Percentiles rank a stretch among this genome's conserved stretches.
Conservation (phyloP, 257 asterid genomes). For the Penstemon barbatus region DNA sequence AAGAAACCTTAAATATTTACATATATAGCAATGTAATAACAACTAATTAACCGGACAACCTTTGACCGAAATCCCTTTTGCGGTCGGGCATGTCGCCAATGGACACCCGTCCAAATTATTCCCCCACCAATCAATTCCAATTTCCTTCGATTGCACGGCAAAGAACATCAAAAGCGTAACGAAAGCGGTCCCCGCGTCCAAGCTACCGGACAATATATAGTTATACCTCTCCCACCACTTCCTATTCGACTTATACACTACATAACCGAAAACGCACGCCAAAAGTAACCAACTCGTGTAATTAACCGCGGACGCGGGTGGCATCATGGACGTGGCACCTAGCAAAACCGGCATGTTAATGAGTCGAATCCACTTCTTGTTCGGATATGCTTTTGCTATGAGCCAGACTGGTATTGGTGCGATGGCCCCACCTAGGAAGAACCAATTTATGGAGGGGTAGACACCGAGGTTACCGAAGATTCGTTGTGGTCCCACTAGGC, state of each 20-base stretch:
- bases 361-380: constrained; percentile 42
- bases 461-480: constrained; percentile 55
- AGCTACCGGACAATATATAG: constrained; percentile 55
- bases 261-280: constrained; percentile 43
- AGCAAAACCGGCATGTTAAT: constrained; percentile 51
- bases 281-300: constrained; percentile 52
- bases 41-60: constrained; percentile 38
- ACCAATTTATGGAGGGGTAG: constrained; percentile 48
- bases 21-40: too few relatives aligned
- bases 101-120: constrained; percentile 53
- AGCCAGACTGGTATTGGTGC: constrained; percentile 47
- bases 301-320: constrained; percentile 56
- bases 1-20: too few relatives aligned
- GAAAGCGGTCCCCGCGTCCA: constrained; percentile 68
- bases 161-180: constrained; percentile 40
- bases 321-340: constrained; percentile 51
- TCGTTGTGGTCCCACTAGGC: constrained; percentile 56
- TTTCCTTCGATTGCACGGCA: constrained; percentile 24
- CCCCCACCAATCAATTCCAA: constrained; percentile 57
- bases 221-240: constrained; percentile 55
- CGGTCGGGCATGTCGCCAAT: constrained; percentile 56
- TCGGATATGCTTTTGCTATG: constrained; percentile 38
- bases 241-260: constrained; percentile 41
- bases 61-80: constrained; percentile 42
- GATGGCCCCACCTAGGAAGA: constrained; percentile 54